Percentiles rank a stretch among this genome's conserved stretches.
phyloP scores from a whole-genome alignment of 805 yeast genomes.

The Brettanomyces naardenensis region DNA sequence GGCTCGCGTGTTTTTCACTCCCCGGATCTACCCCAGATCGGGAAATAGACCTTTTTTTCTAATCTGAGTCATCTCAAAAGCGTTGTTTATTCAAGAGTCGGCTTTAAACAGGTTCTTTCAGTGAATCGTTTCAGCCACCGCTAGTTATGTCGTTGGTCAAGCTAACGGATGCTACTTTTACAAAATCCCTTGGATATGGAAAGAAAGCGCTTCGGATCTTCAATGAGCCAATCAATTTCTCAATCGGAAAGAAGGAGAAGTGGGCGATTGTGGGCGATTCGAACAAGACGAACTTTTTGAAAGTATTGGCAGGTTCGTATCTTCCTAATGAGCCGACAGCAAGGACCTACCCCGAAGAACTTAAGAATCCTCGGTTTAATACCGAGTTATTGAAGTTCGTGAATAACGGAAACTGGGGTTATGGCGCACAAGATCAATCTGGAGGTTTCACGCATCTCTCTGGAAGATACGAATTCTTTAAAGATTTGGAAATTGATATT shows the following conservation, averaged over 20 bases:
- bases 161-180: conserved; percentile 10
- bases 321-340: conserved; percentile 44
- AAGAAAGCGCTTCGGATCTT: conserved; percentile 22
- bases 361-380: conserved; percentile 36
- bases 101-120: too few relatives aligned
- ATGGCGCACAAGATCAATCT: conserved; percentile 28
- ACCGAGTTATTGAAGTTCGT: conserved; percentile 31
- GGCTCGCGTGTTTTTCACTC: too few relatives aligned
- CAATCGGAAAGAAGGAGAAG: conserved; percentile 30
- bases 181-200: conserved; percentile 2
- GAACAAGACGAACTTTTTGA: conserved; percentile 45
- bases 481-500: conserved; percentile 70
- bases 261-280: conserved; percentile 52
- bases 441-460: conserved; percentile 64
- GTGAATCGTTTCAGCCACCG: too few relatives aligned
- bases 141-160: conserved; percentile 5
- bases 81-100: too few relatives aligned
- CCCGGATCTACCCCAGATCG: too few relatives aligned
- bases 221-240: conserved; percentile 32
- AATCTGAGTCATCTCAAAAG: too few relatives aligned
- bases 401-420: conserved; percentile 27
- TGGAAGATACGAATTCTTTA: conserved; percentile 82
- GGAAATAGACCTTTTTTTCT: too few relatives aligned
- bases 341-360: conserved; percentile 45
- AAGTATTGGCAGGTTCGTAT: conserved; percentile 47